These are phyloP conservation scores for Cicer judaicum DNA, from an alignment of 306 rosid genomes.

Conservation along the genomic window DNA sequence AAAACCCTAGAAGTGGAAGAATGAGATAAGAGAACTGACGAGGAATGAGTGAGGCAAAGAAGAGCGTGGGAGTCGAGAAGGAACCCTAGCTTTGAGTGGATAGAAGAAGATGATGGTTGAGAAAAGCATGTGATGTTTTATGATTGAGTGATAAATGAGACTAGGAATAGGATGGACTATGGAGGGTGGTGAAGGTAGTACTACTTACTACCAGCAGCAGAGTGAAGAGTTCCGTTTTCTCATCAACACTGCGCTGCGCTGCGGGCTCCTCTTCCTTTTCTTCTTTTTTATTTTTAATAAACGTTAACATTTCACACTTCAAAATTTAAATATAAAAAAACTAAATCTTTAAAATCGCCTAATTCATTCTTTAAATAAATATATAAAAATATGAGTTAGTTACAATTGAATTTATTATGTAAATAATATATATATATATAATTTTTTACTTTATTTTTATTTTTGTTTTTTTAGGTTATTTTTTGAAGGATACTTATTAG, in stretches of 20 bases:
- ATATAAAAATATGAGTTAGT: too few relatives aligned
- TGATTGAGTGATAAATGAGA: neutral
- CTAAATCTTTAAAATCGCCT: too few relatives aligned
- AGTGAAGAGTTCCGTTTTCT: neutral
- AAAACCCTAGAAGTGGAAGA: constrained; percentile 41
- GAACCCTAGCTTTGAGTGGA: constrained; percentile 27
- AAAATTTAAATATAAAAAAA: too few relatives aligned
- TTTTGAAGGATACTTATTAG: too few relatives aligned
- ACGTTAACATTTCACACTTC: too few relatives aligned
- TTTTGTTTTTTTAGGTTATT: too few relatives aligned
- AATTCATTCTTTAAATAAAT: too few relatives aligned
- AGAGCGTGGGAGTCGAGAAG: constrained; percentile 26
- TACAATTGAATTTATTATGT: too few relatives aligned
- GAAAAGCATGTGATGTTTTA: neutral
- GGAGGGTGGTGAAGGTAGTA: neutral
- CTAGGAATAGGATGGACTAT: neutral
- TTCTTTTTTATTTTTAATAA: too few relatives aligned
- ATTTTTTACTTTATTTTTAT: too few relatives aligned
- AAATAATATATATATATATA: too few relatives aligned
- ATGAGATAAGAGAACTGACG: constrained; percentile 40
- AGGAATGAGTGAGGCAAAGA: constrained; percentile 22
- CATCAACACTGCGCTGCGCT: neutral
- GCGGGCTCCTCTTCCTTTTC: neutral
- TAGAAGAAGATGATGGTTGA: neutral
- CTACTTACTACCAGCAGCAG: neutral